Evolutionary conservation across 139 green algal genomes (phyloP), one percentile per base, ranked within the genome.

Genomic region (Astrephomene gubernaculifera): DNA sequence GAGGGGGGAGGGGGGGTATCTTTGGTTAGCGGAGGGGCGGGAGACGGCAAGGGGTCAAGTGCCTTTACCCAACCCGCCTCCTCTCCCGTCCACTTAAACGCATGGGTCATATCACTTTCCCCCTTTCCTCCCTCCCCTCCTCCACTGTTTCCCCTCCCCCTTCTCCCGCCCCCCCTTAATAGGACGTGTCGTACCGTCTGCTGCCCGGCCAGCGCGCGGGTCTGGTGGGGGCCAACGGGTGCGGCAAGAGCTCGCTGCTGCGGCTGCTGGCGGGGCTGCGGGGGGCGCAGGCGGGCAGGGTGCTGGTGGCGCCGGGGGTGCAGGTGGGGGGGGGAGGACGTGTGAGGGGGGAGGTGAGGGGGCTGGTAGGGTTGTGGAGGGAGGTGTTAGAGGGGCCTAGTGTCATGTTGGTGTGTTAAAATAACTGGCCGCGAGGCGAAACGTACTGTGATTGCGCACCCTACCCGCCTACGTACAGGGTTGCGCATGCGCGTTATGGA

Each of bases 231-330:
- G 83, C 90, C 41, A 96, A 96, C 74, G 93, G 93, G 1, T 86
- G 83, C 39, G 93, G 93, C 81, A 96, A 96, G 87, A 86, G 41
- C 44, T 94, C 93, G 14, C 89, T 96, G 71, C 88, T 96, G 8
- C 88, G 86, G 9, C 84, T 64, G 44, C 79, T 96, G 35, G 70
- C 53, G 5, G 76, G 76, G 1, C 57, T 83, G 60, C 22, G 60
- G n/a, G 4, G 6, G 7, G 76, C 72, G 76, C 60, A 83, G 29
- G 76, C 60, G 43, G 76, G 76, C 29, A 73, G 27, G 8, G 76
- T 60, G 17, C 25, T 24, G 54, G 54, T 82, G 29, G 38, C 74
- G 38, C 54, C 39, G 9, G 7, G 27, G 25, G 29, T 82, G 25
- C 74, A 82, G 74, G 74, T 81, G 31, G 10, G 71, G 22, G 29